A percentile compares a stretch with the other conserved stretches of the same genome.
Conservation (phyloP, 805 yeast genomes). For the Pachysolen tannophilus region DNA sequence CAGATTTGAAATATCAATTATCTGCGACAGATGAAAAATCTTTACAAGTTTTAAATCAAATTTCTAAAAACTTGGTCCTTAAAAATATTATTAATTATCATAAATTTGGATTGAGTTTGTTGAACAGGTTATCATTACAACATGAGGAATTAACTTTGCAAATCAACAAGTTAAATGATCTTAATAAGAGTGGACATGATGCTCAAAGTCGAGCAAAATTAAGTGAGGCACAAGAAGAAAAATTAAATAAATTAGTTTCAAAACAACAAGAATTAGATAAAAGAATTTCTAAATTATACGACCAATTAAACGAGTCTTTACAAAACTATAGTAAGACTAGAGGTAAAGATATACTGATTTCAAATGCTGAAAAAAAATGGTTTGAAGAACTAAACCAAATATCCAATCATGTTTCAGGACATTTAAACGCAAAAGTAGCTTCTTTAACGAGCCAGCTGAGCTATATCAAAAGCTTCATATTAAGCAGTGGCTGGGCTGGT, state of each 20-base stretch:
- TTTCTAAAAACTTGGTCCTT: slow-evolving; percentile 1
- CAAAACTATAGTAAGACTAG: neutral
- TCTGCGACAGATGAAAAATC: neutral
- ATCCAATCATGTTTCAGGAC: neutral
- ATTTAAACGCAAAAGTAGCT: neutral
- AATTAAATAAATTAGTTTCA: neutral
- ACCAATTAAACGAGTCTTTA: neutral
- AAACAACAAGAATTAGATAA: neutral
- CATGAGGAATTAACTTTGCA: slow-evolving; percentile 35
- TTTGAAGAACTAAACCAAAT: neutral
- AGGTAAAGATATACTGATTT: neutral
- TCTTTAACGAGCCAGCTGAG: neutral
- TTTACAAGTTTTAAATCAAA: neutral
- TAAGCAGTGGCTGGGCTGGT: too few species aligned
- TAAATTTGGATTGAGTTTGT: slow-evolving; percentile 26
- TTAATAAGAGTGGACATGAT: neutral
- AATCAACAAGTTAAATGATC: slow-evolving; percentile 11
- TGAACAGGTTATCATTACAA: slow-evolving; percentile 29
- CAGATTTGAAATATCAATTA: neutral
- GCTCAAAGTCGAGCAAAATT: too few species aligned
- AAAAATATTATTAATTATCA: slow-evolving; percentile 12
- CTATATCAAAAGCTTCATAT: neutral
- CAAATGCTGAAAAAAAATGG: neutral
- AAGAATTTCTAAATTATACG: neutral
- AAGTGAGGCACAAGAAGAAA: neutral